Percentiles rank a stretch among this genome's conserved stretches.
Evolutionary conservation across 495 filamentous ascomycete genomes (phyloP).

Genomic region (Trichoderma parareesei): DNA sequence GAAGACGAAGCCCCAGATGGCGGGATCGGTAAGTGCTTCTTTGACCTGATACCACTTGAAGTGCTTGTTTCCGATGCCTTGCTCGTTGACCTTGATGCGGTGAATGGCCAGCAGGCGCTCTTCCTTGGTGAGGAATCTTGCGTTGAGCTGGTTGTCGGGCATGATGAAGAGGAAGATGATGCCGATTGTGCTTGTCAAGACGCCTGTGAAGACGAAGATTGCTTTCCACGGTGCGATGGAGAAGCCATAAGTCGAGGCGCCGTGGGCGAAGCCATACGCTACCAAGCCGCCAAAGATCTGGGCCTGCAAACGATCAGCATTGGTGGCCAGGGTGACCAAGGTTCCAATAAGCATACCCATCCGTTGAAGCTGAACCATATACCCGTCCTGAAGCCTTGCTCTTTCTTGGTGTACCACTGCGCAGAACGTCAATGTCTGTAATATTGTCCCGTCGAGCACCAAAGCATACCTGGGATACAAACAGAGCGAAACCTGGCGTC

Average conservation of each 20-base stretch:
- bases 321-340: neutral
- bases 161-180: conserved; percentile 21
- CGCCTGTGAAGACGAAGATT: conserved; percentile 25
- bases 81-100: conserved; percentile 22
- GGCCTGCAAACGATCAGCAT: neutral
- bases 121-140: conserved; percentile 30
- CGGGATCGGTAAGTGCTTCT: conserved; percentile 50
- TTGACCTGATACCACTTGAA: conserved; percentile 50
- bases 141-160: conserved; percentile 12
- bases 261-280: conserved; percentile 3
- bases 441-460: neutral
- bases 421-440: neutral
- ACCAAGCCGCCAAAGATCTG: conserved; percentile 14
- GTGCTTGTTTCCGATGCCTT: conserved; percentile 32
- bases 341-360: conserved; percentile 32
- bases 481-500: conserved; percentile 5
- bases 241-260: neutral
- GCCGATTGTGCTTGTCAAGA: conserved; percentile 30
- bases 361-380: conserved; percentile 57
- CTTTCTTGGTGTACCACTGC: neutral
- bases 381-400: conserved; percentile 19
- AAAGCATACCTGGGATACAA: neutral
- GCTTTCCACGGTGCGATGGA: conserved; percentile 24
- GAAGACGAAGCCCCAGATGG: conserved; percentile 51
- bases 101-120: conserved; percentile 21